Evolutionary conservation across 306 rosid genomes (phyloP), one percentile per base, ranked within the genome.

Genomic region (Ceratonia siliqua): DNA sequence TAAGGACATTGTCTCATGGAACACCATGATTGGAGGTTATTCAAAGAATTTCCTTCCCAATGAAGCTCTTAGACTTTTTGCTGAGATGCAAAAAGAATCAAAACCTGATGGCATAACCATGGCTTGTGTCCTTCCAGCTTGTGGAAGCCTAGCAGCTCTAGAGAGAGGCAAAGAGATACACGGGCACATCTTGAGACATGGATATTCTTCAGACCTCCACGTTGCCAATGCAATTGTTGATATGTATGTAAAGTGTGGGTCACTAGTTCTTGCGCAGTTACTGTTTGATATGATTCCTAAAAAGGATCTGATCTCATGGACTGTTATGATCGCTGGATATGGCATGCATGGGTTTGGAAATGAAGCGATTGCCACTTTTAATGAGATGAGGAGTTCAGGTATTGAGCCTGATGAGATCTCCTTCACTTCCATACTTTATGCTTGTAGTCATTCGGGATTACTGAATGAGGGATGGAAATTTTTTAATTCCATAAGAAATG

Each of bases 281-380:
- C 79, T 87, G 56, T 90, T 90, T 27, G 76, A 84, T 75, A 78
- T 52, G 80, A 82, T 84, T 62, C 85, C 85, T 30, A 25, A 35
- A 18, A 87, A 90, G 75, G 92, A 90, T 76, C 83, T 87, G 58
- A 76, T 90, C 68, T 84, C 90, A 22, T 87, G 90, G 92, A 90
- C 96, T 36, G 89, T 90, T 62, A 85, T 87, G 82, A 79, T 87
- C 10, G 85, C 90, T 45, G 92, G 92, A 69, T 90, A 82, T 78
- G 90, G 92, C 65, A 90, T 90, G 96, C 92, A 90, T 62, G 92
- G 96, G 62, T 78, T 76, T 76, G 90, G 96, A 82, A 84, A 72
- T 32, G 85, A 84, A 87, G 96, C 96, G 14, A 63, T 90, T 39
- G 54, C 81, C 70, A 73, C 86, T 22, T 85, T 90, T 42, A 67